Conservation (phyloP, 768 basidiomycete species). For the Collybiopsis luxurians region DNA sequence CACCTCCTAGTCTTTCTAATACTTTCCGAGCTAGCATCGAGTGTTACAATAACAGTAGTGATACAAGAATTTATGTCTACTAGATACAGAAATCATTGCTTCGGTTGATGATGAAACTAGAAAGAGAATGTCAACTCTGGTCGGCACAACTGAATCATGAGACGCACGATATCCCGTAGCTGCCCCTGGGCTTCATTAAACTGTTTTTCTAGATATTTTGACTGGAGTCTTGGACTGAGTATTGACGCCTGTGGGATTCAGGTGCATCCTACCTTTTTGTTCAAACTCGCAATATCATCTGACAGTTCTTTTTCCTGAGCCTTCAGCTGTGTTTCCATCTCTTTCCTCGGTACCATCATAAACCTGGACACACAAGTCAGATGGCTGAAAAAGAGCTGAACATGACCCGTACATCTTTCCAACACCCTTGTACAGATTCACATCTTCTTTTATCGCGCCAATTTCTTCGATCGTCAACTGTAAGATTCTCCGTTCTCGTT, state of each 20-base stretch:
- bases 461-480: constrained; percentile 90
- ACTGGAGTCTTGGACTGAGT: constrained; percentile 35
- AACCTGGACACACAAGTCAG: constrained; percentile 56
- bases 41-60: too few species aligned
- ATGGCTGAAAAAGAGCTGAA: background rate
- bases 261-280: constrained; percentile 68
- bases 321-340: constrained; percentile 78
- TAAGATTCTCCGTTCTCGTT: constrained; percentile 85
- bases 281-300: constrained; percentile 78
- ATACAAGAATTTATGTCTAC: too few species aligned
- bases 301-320: constrained; percentile 76
- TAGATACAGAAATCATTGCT: constrained; percentile 13
- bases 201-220: constrained; percentile 92
- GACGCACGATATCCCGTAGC: constrained; percentile 77
- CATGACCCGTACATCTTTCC: constrained; percentile 76
- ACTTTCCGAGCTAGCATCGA: background rate
- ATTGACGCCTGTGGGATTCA: background rate
- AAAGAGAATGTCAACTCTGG: background rate
- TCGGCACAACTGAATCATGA: background rate
- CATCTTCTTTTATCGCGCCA: constrained; percentile 60
- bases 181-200: constrained; percentile 88
- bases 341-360: constrained; percentile 75
- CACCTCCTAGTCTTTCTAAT: too few species aligned
- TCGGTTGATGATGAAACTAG: constrained; percentile 55
- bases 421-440: constrained; percentile 90